Evolutionary conservation across 176 grass and related monocot genomes (phyloP), one percentile per base, ranked within the genome.

Genomic region (Melocanna baccifera): DNA sequence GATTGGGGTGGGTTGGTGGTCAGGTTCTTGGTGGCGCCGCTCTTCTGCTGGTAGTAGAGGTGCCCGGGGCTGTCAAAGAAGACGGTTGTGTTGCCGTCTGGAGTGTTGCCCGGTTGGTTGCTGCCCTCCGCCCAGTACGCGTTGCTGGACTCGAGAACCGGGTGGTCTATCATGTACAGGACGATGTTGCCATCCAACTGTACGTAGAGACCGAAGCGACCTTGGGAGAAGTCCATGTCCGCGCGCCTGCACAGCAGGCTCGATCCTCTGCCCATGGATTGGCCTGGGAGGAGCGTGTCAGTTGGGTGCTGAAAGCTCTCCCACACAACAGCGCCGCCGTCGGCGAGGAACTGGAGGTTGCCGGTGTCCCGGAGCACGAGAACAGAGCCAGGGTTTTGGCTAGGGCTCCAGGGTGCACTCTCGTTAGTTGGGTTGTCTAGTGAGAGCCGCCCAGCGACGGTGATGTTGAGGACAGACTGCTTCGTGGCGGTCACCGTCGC

Each of bases 111-210:
- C 32, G 3, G 30, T 0, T 40, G 32, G 56, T 63, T 19, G 55
- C 80, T 78, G 7, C 7, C 4, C 1, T n/a, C n/a, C 42, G 76
- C 42, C 80, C 80, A 83, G 86, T 78, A 88, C 9, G 86, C 73
- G 80, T 88, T 78, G 1, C 18, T 1, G 55, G 56, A 34, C 4
- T 25, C 53, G 62, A 72, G 18, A 65, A 1, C 4, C 0, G 53
- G 34, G 55, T 83, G 55, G 34, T 83, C 73, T 4, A 4, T 34
- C 2, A 71, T 32, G 64, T 88, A 83, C 30, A 88, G 73, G 1
- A 88, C 86, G 12, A 83, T 25, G 80, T 88, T 88, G 55, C 86
- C 86, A 56, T 88, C 86, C 3, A 8, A 13, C 73, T 83, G 86
- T 34, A 34, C 32, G 32, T 34, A 34, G 41, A 83, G 16, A 3